Evolutionary conservation across 352 stramenopile genomes (phyloP), one percentile per base, ranked within the genome.

Genomic region (Pythium periplocum): DNA sequence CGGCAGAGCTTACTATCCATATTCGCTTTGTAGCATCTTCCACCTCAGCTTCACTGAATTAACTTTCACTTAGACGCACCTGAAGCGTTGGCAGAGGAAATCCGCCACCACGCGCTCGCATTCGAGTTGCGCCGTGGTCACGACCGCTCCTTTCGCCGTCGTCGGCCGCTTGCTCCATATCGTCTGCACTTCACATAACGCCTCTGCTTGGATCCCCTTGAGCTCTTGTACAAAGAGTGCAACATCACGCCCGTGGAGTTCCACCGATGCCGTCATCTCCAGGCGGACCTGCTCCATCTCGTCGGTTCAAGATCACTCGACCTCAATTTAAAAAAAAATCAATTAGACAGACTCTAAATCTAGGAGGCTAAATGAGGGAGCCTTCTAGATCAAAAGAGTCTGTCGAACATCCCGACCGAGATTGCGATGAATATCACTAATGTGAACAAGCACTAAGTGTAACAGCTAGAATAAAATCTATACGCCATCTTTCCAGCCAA

Each of bases 51-150:
- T 26, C 17, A 26, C 17, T 26, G 17, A 26, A 26, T 26, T 26
- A 26, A 26, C 4, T 1, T 9, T 9, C 39, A 2, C 5, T 42
- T 12, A 12, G 38, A n/a, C 53, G 11, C 61, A 82, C 74, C 59
- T 39, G 47, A 90, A 90, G 30, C 77, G 78, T 12, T 79, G 57
- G 56, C 73, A 87, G 2, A 90, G 57, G 59, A 87, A 87, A 4
- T 64, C 65, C 2, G 71, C 68, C n/a, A 90, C 71, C 1, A 9
- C 42, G 4, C 64, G 51, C 9, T 84, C 77, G 42, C 77, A 88
- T 37, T 39, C 68, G 42, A 87, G 51, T 6, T 76, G 63, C 1
- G 76, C 68, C 7, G 45, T 43, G 8, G 50, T 61, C 9, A 42
- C 57, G n/a, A 56, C 42, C 4, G 32, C 7, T 4, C 4, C 10